A percentile compares a stretch with the other conserved stretches of the same genome.
These are phyloP conservation scores for Melampsora americana DNA, from an alignment of 1,284 basidiomycete genomes.

Conservation along the genomic window DNA sequence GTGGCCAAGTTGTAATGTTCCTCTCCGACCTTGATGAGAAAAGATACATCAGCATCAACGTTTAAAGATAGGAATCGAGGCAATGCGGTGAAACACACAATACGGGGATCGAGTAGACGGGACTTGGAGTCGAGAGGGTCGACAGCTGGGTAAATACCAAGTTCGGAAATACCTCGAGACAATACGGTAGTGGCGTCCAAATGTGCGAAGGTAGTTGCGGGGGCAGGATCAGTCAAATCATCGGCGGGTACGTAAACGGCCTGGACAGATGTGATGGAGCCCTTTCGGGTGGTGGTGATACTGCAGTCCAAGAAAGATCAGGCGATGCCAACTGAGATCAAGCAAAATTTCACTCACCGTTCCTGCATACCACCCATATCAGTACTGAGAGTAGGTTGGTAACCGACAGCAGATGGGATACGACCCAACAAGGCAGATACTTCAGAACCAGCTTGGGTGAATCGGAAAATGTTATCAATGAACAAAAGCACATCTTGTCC, in stretches of 20 bases:
- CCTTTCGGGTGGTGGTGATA: constrained; percentile 99
- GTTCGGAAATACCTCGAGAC: constrained; percentile 97
- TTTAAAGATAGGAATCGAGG: neutral
- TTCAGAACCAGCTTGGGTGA: constrained; percentile 99
- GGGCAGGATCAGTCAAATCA: constrained; percentile 99
- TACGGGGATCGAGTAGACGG: constrained; percentile 98
- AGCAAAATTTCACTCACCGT: constrained; percentile 38
- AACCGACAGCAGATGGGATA: constrained; percentile 99
- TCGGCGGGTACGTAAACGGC: constrained; percentile 99
- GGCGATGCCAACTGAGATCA: constrained; percentile 53
- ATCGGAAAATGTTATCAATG: constrained; percentile 99
- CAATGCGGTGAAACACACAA: constrained; percentile 57
- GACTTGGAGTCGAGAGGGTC: constrained; percentile 99
- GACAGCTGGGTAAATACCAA: constrained; percentile 99
- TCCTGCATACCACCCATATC: constrained; percentile 99
- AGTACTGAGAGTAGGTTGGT: constrained; percentile 97
- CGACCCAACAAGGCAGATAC: constrained; percentile 99
- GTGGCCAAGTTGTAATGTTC: constrained; percentile 96
- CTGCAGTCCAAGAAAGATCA: constrained; percentile 59
- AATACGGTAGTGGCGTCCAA: constrained; percentile 99
- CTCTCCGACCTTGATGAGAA: constrained; percentile 59
- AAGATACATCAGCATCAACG: neutral
- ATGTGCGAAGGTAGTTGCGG: constrained; percentile 98
- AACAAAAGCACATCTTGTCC: constrained; percentile 99
- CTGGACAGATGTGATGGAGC: constrained; percentile 98